These are phyloP conservation scores for Fusarium denticulatum DNA, from an alignment of 2,329 filamentous ascomycete species.

Conservation along the genomic window DNA sequence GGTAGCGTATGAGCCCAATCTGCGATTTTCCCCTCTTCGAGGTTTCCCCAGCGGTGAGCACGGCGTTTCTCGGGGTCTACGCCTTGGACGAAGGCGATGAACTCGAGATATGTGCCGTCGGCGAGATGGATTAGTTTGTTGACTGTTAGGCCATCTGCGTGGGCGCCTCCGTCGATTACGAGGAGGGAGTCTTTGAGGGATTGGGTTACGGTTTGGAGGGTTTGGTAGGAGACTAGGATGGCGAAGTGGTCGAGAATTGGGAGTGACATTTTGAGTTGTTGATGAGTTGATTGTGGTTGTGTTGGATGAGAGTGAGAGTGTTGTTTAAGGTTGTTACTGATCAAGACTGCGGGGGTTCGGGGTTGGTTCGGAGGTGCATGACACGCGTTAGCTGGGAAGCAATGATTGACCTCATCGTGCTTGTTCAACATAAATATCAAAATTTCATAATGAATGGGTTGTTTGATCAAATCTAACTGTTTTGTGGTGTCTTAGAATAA, in stretches of 20 bases:
- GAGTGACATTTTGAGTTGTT: constrained; percentile 4
- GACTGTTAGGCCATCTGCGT: constrained; percentile 68
- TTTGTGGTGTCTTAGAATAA: rapidly evolving
- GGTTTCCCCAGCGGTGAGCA: constrained; percentile 68
- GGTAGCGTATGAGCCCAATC: constrained; percentile 68
- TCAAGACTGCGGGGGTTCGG: constrained; percentile 31
- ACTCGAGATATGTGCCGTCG: constrained; percentile 73
- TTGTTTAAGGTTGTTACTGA: not conserved
- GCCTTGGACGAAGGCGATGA: constrained; percentile 68
- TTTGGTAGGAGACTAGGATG: constrained; percentile 65
- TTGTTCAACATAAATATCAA: rapidly evolving
- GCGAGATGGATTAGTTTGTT: constrained; percentile 71
- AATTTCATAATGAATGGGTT: rapidly evolving
- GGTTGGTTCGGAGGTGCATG: constrained; percentile 16
- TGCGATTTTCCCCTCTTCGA: constrained; percentile 60
- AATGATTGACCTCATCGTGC: not conserved
- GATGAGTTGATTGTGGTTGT: not conserved
- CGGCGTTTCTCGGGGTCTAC: constrained; percentile 51
- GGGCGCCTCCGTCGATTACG: constrained; percentile 67
- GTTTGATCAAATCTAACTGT: rapidly evolving
- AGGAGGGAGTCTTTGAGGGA: constrained; percentile 65
- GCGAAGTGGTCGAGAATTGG: constrained; percentile 70
- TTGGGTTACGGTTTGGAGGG: constrained; percentile 57
- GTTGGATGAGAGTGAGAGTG: not conserved
- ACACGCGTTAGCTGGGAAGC: not conserved